Conservation (phyloP, 129 eudicot species). For the Oenanthe sinensis region DNA sequence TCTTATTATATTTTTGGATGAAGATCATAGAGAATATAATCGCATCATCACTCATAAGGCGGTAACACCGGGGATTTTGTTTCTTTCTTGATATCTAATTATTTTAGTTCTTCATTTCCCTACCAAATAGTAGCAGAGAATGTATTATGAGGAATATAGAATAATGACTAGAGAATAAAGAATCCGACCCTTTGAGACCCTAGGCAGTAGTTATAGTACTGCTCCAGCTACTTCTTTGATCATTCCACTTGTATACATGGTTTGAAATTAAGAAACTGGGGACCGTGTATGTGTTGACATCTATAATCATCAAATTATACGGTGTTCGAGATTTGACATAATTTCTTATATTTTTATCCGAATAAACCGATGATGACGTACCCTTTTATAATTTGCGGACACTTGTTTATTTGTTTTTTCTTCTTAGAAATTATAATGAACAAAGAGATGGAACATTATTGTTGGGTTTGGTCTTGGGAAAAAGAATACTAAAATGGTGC, state of each 20-base stretch:
- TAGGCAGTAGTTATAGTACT: constrained; percentile 9
- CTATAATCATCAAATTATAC: not conserved
- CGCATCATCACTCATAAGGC: constrained; percentile 29
- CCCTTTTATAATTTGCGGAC: not conserved
- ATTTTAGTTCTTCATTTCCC: not conserved
- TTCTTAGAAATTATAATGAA: not conserved
- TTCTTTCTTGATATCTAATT: constrained; percentile 13
- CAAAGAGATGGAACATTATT: constrained; percentile 8
- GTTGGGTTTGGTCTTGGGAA: constrained; percentile 11
- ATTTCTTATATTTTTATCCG: too few species aligned
- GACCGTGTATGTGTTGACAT: not conserved
- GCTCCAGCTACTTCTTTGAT: not conserved
- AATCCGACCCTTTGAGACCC: constrained; percentile 20
- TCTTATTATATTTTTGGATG: constrained; percentile 4
- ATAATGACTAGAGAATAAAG: constrained; percentile 10
- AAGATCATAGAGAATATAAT: constrained; percentile 31
- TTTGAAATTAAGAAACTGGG: not conserved
- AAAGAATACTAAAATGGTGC: constrained; percentile 11
- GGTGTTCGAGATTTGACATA: too few species aligned
- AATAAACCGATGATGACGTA: not conserved
- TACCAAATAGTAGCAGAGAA: not conserved
- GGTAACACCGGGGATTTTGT: constrained; percentile 28
- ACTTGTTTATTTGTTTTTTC: not conserved
- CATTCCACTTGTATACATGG: not conserved
- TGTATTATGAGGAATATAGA: constrained; percentile 17